phyloP scores from a whole-genome alignment of 345 rosid species.

The Salix purpurea region DNA sequence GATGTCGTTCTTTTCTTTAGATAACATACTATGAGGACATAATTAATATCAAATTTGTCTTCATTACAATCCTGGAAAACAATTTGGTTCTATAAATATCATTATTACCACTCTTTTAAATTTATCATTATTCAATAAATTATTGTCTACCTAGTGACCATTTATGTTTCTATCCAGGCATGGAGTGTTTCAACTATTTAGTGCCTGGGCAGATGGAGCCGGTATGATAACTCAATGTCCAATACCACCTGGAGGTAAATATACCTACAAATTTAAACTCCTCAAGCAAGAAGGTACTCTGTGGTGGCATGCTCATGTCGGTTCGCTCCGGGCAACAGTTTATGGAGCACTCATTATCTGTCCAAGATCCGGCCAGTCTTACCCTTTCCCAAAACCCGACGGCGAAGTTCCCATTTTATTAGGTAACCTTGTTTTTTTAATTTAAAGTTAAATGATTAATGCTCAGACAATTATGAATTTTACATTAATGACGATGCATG shows the following conservation, averaged over 20 bases:
- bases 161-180: slow-evolving; percentile 46
- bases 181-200: slow-evolving; percentile 61
- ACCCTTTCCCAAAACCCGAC: slow-evolving; percentile 77
- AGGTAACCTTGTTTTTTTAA: slow-evolving; percentile 39
- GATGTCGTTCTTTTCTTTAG: not conserved
- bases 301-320: slow-evolving; percentile 91
- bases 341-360: slow-evolving; percentile 78
- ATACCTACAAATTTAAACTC: slow-evolving; percentile 59
- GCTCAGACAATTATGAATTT: not conserved
- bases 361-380: slow-evolving; percentile 51
- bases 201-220: slow-evolving; percentile 89
- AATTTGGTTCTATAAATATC: not conserved
- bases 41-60: not conserved
- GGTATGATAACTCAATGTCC: slow-evolving; percentile 77
- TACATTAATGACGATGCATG: not conserved
- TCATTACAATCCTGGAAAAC: too few relatives aligned
- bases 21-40: not conserved
- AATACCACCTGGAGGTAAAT: slow-evolving; percentile 54
- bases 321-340: slow-evolving; percentile 74
- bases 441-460: not conserved
- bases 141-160: not conserved
- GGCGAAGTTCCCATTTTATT: slow-evolving; percentile 68
- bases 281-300: slow-evolving; percentile 76
- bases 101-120: not conserved
- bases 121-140: not conserved